Evolutionary conservation across 2,329 filamentous ascomycete genomes (phyloP), one percentile per base, ranked within the genome.

Genomic region (Nannizzia gypsea): DNA sequence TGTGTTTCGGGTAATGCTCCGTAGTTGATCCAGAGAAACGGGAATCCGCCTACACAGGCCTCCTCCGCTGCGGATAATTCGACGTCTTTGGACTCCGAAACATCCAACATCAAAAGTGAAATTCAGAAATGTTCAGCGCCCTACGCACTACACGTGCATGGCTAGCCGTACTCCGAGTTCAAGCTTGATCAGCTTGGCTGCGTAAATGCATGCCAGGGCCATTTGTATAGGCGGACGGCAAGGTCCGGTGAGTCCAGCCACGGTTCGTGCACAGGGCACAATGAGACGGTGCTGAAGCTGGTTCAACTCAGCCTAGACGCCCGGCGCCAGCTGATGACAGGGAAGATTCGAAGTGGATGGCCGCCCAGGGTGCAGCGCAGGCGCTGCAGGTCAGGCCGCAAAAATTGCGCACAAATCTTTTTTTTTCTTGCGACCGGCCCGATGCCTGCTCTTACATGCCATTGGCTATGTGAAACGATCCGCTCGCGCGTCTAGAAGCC

Each of bases 291-390:
- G 31, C 31, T 36, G 31, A 13, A 24, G 28, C 50, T 54, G 50
- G 50, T 54, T 54, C 50, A 34, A 11, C 31, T n/a, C 50, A 54
- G 50, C 50, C 50, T 54, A 31, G 50, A 54, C 50, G 50, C 50
- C 50, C 28, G 26, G 50, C 26, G 50, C 50, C 50, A 54, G 50
- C 50, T 54, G 50, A 54, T 15, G 28, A 9, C 50, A 54, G 28
- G 50, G 50, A 54, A 36, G n/a, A 54, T 31, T 54, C 26, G 50
- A 54, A 15, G 28, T 26, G 15, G 24, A 28, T 31, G 24, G 15
- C 46, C 46, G 26, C 22, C 31, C 31, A 36, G 31, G 31, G 31
- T 36, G 31, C 31, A 26, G n/a, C n/a, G 20, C 20, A 26, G 50
- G 13, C 31, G 50, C 50, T 28, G 50, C 50, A 34, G 15, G 50